Base-by-base conservation (phyloP, 164 flowering plant genomes). In the Protea cynaroides region DNA sequence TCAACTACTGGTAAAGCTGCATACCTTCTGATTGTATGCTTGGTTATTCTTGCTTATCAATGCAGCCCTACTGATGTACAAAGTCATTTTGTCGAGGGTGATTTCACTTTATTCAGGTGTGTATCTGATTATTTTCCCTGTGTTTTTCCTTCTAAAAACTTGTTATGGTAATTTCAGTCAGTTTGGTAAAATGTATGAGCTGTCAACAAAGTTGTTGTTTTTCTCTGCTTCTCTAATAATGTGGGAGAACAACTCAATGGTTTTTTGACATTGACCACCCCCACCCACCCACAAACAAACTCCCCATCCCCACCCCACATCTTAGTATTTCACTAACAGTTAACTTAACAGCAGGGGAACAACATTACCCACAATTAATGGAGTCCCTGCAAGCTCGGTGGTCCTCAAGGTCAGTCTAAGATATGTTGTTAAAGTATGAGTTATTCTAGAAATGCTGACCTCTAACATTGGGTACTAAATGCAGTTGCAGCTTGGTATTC, bases 401-500 rank as follows among this genome's bases (percentile, higher is more conserved):
- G 53, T 70, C 61, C 71, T 64, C 59, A 77, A 75, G 90, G 88
- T 85, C 66, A 74, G 88, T 74, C 10, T 54, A 21, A 73, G 63
- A 12, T 66, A 38, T 57, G 8, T 24, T 57, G 44, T 11, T 15
- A 14, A 11, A 24, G 25, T n/a, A 17, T 25, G 1, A 8, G 56
- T 66, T 34, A 43, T 44, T 53, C 29, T 24, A 24, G 47, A n/a
- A 17, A 56, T 23, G 21, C 14, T 59, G 43, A 64, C 49, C 47
- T 65, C 73, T 76, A 59, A 76, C 53, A 5, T 9, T 69, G n/a
- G 60, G 29, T 57, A n/a, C 55, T 55, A 47, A 51, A 74, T 69
- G 67, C 87, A 85, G 92, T 68, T 75, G 74, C 81, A 62, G 54
- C 58, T 37, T 61, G 83, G 87, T 53, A 71, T 75, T 11, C 81